phyloP scores from a whole-genome alignment of 148 eudicot genomes.

The Camellia japonica region DNA sequence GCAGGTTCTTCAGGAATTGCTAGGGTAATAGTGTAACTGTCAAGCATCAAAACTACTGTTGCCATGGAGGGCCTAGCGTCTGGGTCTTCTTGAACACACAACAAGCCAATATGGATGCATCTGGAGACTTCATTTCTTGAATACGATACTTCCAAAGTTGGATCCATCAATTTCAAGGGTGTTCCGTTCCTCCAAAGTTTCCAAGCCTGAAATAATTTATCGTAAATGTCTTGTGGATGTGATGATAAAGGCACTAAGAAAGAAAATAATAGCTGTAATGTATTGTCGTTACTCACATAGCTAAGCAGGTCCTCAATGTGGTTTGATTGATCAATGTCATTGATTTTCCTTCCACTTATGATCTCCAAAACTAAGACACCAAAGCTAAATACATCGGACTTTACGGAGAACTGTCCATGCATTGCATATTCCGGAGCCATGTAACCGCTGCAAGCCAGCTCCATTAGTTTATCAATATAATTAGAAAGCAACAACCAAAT shows the following conservation, averaged over 20 bases:
- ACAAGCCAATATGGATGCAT: conserved; percentile 33
- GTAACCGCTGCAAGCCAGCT: conserved; percentile 42
- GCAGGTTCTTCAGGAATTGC: conserved; percentile 34
- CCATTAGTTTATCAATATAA: background rate
- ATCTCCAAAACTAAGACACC: conserved; percentile 54
- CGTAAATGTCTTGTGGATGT: background rate
- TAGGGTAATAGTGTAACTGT: conserved; percentile 25
- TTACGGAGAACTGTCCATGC: conserved; percentile 42
- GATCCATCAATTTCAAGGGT: conserved; percentile 23
- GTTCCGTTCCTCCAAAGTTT: conserved; percentile 32
- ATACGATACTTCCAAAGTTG: background rate
- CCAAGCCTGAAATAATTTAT: conserved; percentile 29
- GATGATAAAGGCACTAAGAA: background rate
- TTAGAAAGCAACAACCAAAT: background rate
- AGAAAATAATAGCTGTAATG: background rate
- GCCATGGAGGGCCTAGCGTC: conserved; percentile 41
- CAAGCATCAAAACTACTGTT: conserved; percentile 35
- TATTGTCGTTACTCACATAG: conserved; percentile 25
- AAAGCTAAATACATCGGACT: conserved; percentile 58
- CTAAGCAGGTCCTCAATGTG: conserved; percentile 22
- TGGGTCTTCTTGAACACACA: conserved; percentile 35
- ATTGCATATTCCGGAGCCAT: conserved; percentile 58
- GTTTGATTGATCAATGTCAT: conserved; percentile 12
- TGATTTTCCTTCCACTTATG: conserved; percentile 33
- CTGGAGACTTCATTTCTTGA: conserved; percentile 24